phyloP scores from a whole-genome alignment of 164 flowering plant species.

The Stephania japonica region DNA sequence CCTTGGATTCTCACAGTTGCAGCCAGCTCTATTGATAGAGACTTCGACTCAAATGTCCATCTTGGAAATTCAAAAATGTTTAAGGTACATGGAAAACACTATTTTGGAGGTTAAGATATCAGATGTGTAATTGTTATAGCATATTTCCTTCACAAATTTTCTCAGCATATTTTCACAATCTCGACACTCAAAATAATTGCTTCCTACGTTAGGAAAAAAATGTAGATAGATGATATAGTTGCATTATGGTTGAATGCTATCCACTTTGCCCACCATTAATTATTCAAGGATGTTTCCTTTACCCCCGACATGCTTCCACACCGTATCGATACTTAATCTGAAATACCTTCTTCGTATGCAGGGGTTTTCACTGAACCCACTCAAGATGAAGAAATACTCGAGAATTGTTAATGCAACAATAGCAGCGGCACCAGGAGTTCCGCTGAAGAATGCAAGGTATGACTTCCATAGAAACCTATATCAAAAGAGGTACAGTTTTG shows the following conservation, averaged over 20 bases:
- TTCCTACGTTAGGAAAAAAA: too few relatives aligned
- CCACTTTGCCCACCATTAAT: too few relatives aligned
- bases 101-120: not conserved
- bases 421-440: slow-evolving; percentile 43
- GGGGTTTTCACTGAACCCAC: slow-evolving; percentile 35
- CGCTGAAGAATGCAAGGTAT: slow-evolving; percentile 45
- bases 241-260: too few relatives aligned
- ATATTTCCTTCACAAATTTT: not conserved
- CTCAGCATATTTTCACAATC: not conserved
- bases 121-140: not conserved
- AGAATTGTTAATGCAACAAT: slow-evolving; percentile 30
- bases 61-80: slow-evolving; percentile 12
- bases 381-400: slow-evolving; percentile 23
- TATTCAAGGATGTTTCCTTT: too few relatives aligned
- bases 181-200: not conserved
- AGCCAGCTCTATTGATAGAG: not conserved
- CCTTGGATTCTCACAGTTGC: slow-evolving; percentile 7
- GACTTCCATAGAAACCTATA: not conserved
- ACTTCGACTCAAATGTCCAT: not conserved
- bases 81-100: not conserved
- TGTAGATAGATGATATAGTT: too few relatives aligned
- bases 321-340: not conserved
- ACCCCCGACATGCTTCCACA: too few relatives aligned
- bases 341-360: slow-evolving; percentile 5
- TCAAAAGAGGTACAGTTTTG: not conserved